phyloP scores from a whole-genome alignment of 805 yeast species.

The Ogataea trehalophila region DNA sequence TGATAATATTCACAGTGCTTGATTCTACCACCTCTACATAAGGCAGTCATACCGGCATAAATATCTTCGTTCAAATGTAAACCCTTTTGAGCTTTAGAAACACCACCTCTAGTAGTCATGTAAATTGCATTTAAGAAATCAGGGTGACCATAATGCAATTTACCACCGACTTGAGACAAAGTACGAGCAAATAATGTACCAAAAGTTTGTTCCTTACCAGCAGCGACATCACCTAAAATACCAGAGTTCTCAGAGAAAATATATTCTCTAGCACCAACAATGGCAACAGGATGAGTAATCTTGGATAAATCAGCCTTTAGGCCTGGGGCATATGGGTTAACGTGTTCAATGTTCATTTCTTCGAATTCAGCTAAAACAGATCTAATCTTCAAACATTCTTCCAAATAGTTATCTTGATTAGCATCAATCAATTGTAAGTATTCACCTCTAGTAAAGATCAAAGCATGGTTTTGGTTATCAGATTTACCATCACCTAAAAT shows the following conservation, averaged over 20 bases:
- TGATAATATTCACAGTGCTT: slow-evolving; percentile 85
- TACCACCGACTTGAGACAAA: slow-evolving; percentile 79
- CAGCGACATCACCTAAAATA: slow-evolving; percentile 83
- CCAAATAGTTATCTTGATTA: slow-evolving; percentile 80
- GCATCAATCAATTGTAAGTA: slow-evolving; percentile 82
- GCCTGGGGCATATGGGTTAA: slow-evolving; percentile 76
- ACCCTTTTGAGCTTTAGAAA: slow-evolving; percentile 83
- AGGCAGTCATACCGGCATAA: slow-evolving; percentile 82
- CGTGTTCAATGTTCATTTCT: slow-evolving; percentile 69
- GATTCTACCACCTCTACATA: slow-evolving; percentile 81
- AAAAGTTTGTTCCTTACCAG: slow-evolving; percentile 86
- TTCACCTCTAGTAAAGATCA: slow-evolving; percentile 80
- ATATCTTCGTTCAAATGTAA: slow-evolving; percentile 84
- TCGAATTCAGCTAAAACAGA: slow-evolving; percentile 80
- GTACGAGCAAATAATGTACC: slow-evolving; percentile 85
- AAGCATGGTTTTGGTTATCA: slow-evolving; percentile 79
- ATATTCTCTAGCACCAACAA: slow-evolving; percentile 83
- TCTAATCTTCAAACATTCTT: slow-evolving; percentile 80
- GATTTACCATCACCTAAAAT: slow-evolving; percentile 87
- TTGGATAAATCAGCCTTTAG: slow-evolving; percentile 52
- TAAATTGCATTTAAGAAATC: slow-evolving; percentile 72
- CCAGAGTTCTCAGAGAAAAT: slow-evolving; percentile 85
- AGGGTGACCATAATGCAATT: slow-evolving; percentile 85
- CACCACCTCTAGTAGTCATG: slow-evolving; percentile 86
- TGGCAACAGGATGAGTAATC: slow-evolving; percentile 65